phyloP scores from a whole-genome alignment of 768 basidiomycete species.

The Pleurotus pulmonarius region DNA sequence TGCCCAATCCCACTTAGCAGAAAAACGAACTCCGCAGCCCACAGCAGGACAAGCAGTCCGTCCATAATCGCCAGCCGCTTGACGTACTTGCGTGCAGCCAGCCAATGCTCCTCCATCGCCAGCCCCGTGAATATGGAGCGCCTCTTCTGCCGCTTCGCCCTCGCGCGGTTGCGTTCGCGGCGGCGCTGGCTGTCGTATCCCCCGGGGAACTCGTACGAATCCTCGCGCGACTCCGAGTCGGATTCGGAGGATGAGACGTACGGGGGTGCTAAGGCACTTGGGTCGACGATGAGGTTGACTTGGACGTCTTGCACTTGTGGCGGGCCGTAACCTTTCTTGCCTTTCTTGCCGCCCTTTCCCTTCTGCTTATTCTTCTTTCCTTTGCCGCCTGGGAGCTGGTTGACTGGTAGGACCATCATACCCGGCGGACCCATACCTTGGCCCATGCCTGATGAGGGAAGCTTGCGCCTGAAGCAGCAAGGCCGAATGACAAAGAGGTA shows the following conservation, averaged over 20 bases:
- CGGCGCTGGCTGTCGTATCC: constrained; percentile 28
- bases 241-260: constrained; percentile 9
- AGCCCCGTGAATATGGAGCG: constrained; percentile 57
- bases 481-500: constrained; percentile 59
- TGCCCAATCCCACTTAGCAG: constrained; percentile 42
- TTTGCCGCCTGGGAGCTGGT: constrained; percentile 42
- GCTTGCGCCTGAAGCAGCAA: constrained; percentile 41
- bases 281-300: constrained; percentile 73
- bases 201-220: constrained; percentile 35
- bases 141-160: constrained; percentile 15
- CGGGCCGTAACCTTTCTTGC: constrained; percentile 31
- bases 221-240: constrained; percentile 34
- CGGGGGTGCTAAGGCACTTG: constrained; percentile 43
- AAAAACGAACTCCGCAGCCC: constrained; percentile 58
- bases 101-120: constrained; percentile 65
- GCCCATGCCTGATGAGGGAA: constrained; percentile 13
- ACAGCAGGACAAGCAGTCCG: constrained; percentile 40
- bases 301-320: constrained; percentile 48
- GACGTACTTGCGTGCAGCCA: constrained; percentile 45
- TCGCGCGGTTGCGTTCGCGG: constrained; percentile 23
- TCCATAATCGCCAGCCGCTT: constrained; percentile 54
- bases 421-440: constrained; percentile 27
- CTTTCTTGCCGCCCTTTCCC: constrained; percentile 24
- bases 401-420: constrained; percentile 64
- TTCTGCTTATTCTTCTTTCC: constrained; percentile 32